phyloP scores from a whole-genome alignment of 495 filamentous ascomycete genomes.

The Hyaloscypha finlandica region DNA sequence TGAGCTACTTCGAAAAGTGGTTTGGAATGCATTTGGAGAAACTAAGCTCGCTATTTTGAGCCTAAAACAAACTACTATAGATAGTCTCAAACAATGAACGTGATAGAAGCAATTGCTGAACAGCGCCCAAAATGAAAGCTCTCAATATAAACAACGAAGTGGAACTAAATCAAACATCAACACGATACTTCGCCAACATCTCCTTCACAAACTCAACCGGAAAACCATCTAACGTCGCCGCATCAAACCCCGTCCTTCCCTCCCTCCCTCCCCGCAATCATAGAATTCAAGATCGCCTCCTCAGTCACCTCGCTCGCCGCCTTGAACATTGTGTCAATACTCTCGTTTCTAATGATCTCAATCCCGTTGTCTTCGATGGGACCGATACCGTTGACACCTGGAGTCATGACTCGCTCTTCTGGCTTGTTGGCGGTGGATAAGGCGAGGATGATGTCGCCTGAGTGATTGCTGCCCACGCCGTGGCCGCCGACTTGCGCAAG shows the following conservation, averaged over 20 bases:
- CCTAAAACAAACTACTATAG: no score
- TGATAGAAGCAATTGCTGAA: not conserved
- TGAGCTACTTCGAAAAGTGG: no score
- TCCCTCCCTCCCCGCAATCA: constrained; percentile 29
- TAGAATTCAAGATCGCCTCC: constrained; percentile 34
- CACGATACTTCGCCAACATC: constrained; percentile 12
- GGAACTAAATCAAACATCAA: constrained; percentile 3
- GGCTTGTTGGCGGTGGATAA: constrained; percentile 32
- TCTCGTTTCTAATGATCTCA: constrained; percentile 32
- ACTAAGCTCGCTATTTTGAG: no score
- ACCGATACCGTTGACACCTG: constrained; percentile 13
- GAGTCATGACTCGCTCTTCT: constrained; percentile 20
- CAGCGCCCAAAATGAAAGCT: not conserved
- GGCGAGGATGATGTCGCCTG: constrained; percentile 33
- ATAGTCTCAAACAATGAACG: not conserved
- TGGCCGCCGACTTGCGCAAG: constrained; percentile 33
- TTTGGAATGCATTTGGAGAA: no score
- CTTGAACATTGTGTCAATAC: constrained; percentile 30
- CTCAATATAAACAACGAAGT: not conserved
- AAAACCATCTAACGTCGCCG: constrained; percentile 21
- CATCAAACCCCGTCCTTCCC: constrained; percentile 26
- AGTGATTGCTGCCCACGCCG: constrained; percentile 28
- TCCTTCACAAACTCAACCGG: constrained; percentile 14
- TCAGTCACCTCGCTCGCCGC: constrained; percentile 33
- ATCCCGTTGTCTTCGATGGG: constrained; percentile 27